These are phyloP conservation scores for Penicillium hesseltinei DNA, from an alignment of 2,329 filamentous ascomycete species.

Conservation along the genomic window DNA sequence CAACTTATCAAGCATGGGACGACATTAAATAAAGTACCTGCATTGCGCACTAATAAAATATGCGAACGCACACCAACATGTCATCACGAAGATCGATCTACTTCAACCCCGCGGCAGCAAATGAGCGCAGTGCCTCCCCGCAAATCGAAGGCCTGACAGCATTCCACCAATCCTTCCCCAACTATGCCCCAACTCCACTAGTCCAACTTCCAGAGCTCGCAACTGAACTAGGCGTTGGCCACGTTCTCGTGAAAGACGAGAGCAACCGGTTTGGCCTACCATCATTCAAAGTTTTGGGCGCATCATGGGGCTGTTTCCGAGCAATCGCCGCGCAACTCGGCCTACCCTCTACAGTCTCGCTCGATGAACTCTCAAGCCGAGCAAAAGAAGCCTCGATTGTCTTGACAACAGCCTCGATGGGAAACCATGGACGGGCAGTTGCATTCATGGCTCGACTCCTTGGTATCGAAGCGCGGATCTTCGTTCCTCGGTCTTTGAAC, in stretches of 20 bases:
- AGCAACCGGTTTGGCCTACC: conserved; percentile 65
- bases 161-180: conserved; percentile 61
- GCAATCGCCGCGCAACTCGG: conserved; percentile 51
- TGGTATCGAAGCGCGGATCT: conserved; percentile 56
- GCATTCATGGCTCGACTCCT: conserved; percentile 65
- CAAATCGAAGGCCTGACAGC: conserved; percentile 13
- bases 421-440: conserved; percentile 73
- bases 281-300: conserved; percentile 77
- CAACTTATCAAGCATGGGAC: neutral
- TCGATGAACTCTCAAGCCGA: conserved; percentile 45
- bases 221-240: conserved; percentile 54
- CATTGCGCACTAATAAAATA: neutral
- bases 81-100: conserved; percentile 27
- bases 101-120: conserved; percentile 24
- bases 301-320: conserved; percentile 68
- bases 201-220: conserved; percentile 55
- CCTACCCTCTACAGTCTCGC: conserved; percentile 43
- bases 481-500: conserved; percentile 62
- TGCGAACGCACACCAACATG: conserved; percentile 6
- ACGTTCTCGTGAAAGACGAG: conserved; percentile 70
- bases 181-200: conserved; percentile 58
- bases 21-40: neutral
- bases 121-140: conserved; percentile 14
- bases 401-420: conserved; percentile 67
- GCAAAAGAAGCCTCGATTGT: conserved; percentile 36